Conservation (phyloP, 192 early-diverging fungal genomes). For the Entomortierella chlamydospora region DNA sequence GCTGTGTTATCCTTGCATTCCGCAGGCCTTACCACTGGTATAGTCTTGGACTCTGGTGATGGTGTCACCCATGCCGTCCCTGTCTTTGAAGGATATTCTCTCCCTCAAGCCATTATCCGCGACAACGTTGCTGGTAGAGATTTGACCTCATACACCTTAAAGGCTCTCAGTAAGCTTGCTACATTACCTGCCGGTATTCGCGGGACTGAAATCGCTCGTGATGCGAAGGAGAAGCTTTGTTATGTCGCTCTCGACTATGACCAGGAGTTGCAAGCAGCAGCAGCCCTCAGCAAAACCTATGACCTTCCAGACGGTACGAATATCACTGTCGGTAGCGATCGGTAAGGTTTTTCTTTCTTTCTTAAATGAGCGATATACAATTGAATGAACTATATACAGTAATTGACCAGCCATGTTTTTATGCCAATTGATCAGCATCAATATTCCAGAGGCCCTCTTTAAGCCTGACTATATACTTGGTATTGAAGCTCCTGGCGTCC, state of each 20-base stretch:
- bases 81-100: conserved; percentile 96
- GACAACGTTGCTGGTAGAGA: background rate
- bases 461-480: background rate
- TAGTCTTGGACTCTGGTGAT: conserved; percentile 98
- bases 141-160: background rate
- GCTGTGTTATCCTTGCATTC: conserved; percentile 96
- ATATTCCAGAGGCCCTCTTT: background rate
- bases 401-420: background rate
- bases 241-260: background rate
- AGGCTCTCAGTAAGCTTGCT: no score
- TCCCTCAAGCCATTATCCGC: conserved; percentile 95
- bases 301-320: background rate
- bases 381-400: background rate
- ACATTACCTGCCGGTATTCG: no score
- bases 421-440: background rate
- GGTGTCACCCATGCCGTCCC: conserved; percentile 98
- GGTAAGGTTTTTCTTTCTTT: background rate
- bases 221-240: background rate
- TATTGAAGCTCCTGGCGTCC: background rate
- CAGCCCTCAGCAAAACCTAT: background rate
- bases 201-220: no score
- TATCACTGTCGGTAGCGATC: background rate
- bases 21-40: conserved; percentile 97
- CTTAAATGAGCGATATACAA: background rate
- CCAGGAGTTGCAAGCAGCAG: background rate